Evolutionary conservation across 768 basidiomycete genomes (phyloP).

Genomic region (Mycena rosella): DNA sequence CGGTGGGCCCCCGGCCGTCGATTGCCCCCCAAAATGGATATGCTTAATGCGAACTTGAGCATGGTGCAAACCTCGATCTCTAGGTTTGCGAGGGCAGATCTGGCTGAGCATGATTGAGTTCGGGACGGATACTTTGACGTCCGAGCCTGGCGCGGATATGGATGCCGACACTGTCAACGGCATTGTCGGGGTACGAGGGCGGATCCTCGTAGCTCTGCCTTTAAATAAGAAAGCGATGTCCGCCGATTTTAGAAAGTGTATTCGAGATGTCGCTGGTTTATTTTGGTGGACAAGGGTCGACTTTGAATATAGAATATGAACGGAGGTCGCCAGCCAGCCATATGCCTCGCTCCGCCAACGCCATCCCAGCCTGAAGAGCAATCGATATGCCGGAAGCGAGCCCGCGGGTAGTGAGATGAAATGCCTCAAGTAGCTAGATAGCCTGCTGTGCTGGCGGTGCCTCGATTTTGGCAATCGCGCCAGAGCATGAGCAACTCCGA

Average conservation of each 20-base stretch:
- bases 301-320: no score
- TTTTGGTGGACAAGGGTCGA: no score
- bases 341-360: background rate
- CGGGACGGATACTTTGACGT: background rate
- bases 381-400: background rate
- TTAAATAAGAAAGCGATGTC: background rate
- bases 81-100: constrained; percentile 2
- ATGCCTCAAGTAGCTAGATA: background rate
- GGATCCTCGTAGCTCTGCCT: constrained; percentile 6
- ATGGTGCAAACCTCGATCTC: background rate
- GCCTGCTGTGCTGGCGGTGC: background rate
- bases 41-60: background rate
- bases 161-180: background rate
- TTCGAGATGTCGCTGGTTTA: no score
- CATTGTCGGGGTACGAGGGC: background rate
- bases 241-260: no score
- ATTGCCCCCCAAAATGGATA: background rate
- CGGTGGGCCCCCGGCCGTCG: no score
- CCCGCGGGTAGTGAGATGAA: constrained; percentile 2
- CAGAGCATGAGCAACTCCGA: background rate
- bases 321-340: background rate
- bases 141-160: background rate
- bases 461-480: background rate
- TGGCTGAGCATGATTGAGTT: constrained; percentile 1
- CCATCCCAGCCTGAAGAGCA: background rate